Conservation (phyloP, 225 moss, liverwort and hornwort genomes). For the Bryum argenteum region DNA sequence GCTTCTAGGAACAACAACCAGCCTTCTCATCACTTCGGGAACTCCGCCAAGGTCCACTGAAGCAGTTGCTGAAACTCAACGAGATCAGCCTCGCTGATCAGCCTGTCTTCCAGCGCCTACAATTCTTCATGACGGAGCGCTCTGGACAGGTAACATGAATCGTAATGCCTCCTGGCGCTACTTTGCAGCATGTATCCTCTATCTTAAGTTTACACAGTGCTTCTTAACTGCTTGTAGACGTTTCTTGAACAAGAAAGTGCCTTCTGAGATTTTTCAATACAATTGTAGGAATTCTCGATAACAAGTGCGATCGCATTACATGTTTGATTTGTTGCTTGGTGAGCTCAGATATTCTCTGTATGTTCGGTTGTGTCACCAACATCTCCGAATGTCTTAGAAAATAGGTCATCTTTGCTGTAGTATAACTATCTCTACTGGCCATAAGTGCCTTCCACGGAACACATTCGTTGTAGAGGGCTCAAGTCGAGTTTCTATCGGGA, state of each 20-base stretch:
- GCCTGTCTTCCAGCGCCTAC: neutral
- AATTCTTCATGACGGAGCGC: too few relatives aligned
- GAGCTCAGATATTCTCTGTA: conserved; percentile 2
- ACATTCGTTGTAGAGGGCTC: neutral
- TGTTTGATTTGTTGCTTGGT: neutral
- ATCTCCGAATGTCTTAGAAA: neutral
- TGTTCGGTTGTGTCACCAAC: conserved; percentile 2
- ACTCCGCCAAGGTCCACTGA: neutral
- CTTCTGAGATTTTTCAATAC: neutral
- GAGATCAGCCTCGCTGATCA: conserved; percentile 1
- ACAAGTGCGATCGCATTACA: neutral
- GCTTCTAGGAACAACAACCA: neutral
- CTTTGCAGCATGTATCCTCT: neutral
- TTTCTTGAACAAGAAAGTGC: neutral
- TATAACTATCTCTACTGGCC: neutral
- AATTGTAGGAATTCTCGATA: neutral
- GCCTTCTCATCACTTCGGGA: neutral
- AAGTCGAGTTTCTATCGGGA: neutral
- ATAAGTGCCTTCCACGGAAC: neutral
- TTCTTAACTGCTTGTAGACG: neutral
- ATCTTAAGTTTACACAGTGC: neutral
- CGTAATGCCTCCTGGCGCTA: neutral
- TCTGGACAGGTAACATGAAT: neutral
- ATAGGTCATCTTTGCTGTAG: conserved; percentile 19
- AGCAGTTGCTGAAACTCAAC: neutral